Evolutionary conservation across 768 basidiomycete species (phyloP), one percentile per base, ranked within the genome.

Genomic region (Leucosporidium creatinivorum): DNA sequence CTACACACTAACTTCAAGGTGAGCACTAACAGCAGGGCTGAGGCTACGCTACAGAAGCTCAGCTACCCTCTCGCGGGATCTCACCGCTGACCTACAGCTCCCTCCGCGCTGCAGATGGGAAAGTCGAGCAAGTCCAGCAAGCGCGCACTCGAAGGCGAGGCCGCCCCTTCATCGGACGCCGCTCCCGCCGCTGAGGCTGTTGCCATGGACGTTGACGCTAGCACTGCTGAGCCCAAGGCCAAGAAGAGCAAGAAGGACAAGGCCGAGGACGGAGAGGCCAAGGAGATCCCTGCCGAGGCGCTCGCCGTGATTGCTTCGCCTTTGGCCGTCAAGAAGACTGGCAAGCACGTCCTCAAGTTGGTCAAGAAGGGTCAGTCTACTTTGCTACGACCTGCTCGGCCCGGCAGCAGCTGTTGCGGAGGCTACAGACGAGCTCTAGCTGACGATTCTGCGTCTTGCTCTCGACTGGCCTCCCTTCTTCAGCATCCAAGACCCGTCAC

Each of bases 261-360:
- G 76, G 80, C 78, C 56, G 80, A 80, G 54, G 85, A 84, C 71
- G 84, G 84, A 67, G 87, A 83, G 77, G 87, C 87, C 66, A 80
- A 88, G 63, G 78, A 81, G 23, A 85, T 92, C 51, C 83, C 87
- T 3, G 69, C 87, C 1, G 90, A 89, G 72, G 90, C 93, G 71
- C 83, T 98, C 47, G 91, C 91, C 8, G 92, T 93, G n/a, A 85
- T 99, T 63, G 96, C 96, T 9, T 86, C 87, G 72, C 96, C 96
- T 10, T 81, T 99, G 48, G 96, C 96, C 26, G 86, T 87, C 78
- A 90, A 87, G 81, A 99, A 98, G 80, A 83, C 97, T 33, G 80
- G 88, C 51, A 98, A 96, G 80, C 97, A 93, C 79, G 80, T 98
- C 44, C 88, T 97, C 82, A 93, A 93, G 79, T 88, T 89, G 10